Base-by-base conservation (phyloP, 768 basidiomycete species). In the Hortiboletus flavorubellus region DNA sequence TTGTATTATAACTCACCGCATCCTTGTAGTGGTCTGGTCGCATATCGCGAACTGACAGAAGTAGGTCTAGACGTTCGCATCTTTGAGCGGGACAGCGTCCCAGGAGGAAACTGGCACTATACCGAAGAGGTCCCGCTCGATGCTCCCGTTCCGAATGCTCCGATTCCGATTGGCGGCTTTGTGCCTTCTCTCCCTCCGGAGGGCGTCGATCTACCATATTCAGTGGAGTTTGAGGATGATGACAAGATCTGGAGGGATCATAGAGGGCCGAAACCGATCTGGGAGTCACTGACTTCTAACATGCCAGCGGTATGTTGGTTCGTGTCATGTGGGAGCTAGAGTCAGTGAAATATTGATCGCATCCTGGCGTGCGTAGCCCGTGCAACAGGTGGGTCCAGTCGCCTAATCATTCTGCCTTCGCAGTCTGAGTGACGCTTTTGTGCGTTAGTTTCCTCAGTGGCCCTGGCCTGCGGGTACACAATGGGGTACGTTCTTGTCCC, bases 391-490 rank as follows among this genome's bases (percentile, higher is more conserved):
- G 31, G 6, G 41, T 34, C 38, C 21, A 21, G 21, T 21, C 21
- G 21, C 21, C 21, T 21, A 21, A 21, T 21, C 21, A 21, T 21
- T 18, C 18, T 44, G 3, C 5, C n/a, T 30, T 18, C 16, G 14
- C 8, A 11, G 21, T 18, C 16, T 44, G 6, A 54, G 4, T n/a
- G 2, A 8, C 18, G 1, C 16, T 11, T 37, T n/a, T 8, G n/a
- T 3, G 10, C 15, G n/a, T 31, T 33, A 55, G 58, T 51, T 60
- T 39, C n/a, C 34, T 23, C 44, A 60, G 9, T 60, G 58, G 59
- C 58, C 45, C 2, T 60, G 58, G 58, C 59, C 59, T 26, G 29
- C 46, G 2, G 58, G 58, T 5, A 60, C 49, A 26, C 53, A 11
- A 43, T 60, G 58, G 59, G 58, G 59, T 55, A 31, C 21, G 34